Percentiles rank a stretch among this genome's conserved stretches.
Evolutionary conservation across 1,284 basidiomycete species (phyloP).

Genomic region (Wallemia hederae): DNA sequence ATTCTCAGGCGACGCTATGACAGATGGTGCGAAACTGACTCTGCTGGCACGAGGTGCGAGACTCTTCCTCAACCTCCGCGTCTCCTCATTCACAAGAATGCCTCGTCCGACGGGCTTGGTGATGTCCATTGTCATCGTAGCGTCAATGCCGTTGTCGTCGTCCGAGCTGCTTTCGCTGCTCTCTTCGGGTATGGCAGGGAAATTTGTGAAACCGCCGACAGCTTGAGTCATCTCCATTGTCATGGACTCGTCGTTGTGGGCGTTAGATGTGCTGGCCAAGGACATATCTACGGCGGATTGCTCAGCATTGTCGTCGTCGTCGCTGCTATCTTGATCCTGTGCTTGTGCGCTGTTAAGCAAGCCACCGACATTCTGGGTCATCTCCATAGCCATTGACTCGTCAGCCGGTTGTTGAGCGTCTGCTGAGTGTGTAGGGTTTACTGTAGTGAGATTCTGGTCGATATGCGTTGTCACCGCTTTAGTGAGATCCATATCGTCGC

Average conservation of each 20-base stretch:
- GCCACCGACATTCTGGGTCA: not conserved
- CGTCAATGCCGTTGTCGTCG: not conserved
- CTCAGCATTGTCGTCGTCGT: too few species aligned
- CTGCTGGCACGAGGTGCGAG: not conserved
- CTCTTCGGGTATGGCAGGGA: not conserved
- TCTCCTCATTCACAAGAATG: not conserved
- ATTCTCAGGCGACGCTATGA: not conserved
- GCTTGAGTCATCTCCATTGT: constrained; percentile 1
- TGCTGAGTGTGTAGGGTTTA: too few species aligned
- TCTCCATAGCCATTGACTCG: not conserved
- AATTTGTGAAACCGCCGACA: not conserved
- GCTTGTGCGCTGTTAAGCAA: not conserved
- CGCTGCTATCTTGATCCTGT: not conserved
- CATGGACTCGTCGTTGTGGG: not conserved
- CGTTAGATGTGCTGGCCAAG: too few species aligned
- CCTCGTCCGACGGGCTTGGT: not conserved
- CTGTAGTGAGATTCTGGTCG: not conserved
- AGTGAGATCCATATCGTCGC: not conserved
- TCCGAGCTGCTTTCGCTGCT: not conserved
- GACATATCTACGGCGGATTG: too few species aligned
- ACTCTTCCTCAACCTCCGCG: not conserved
- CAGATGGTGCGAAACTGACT: not conserved
- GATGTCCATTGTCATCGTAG: not conserved
- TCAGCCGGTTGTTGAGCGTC: not conserved
- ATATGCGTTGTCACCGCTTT: not conserved